Evolutionary conservation across 805 yeast genomes (phyloP), one percentile per base, ranked within the genome.

Genomic region (Yarrowia osloensis): DNA sequence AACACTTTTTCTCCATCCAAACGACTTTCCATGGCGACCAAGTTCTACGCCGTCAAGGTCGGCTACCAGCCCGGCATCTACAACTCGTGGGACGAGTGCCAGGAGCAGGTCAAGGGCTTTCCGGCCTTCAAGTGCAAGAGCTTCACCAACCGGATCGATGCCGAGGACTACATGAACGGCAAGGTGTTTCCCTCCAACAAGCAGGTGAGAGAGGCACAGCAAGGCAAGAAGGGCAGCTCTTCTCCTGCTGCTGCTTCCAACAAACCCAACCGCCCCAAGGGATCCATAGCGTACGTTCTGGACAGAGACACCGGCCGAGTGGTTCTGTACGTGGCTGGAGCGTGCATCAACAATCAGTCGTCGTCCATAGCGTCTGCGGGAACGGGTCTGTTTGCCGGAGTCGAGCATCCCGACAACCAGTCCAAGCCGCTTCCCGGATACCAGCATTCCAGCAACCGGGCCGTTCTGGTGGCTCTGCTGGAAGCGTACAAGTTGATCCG

Each of bases 11-110:
- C 29, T 28, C 29, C 7, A 5, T 28, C 29, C 29, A 28, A 28
- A 28, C 7, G 7, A 28, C 29, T 28, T 4, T 7, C 29, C 4
- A 28, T 5, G 12, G 13, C 13, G 35, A 2, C 22, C 17, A 50
- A 22, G 15, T 52, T 35, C 31, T 52, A 33, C 31, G 59, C 59
- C 11, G 59, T 52, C 17, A 17, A 33, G 17, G n/a, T 24, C 6
- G 59, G 59, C 4, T 29, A 52, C 44, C 59, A 35, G 59, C 59
- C 59, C 22, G 59, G 59, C 59, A 52, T 52, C 44, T 52, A 52
- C 59, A 22, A 1, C n/a, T 3, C 44, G 9, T 33, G 31, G n/a
- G 29, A 35, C 24, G 59, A 52, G 13, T 22, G 44, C 44, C 9
- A 9, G 17, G 59, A 35, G 21, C 59, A 52, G 31, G n/a, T 24